Percentiles rank a stretch among this genome's conserved stretches.
phyloP scores from a whole-genome alignment of 306 rosid species.

The Quillaja saponaria region DNA sequence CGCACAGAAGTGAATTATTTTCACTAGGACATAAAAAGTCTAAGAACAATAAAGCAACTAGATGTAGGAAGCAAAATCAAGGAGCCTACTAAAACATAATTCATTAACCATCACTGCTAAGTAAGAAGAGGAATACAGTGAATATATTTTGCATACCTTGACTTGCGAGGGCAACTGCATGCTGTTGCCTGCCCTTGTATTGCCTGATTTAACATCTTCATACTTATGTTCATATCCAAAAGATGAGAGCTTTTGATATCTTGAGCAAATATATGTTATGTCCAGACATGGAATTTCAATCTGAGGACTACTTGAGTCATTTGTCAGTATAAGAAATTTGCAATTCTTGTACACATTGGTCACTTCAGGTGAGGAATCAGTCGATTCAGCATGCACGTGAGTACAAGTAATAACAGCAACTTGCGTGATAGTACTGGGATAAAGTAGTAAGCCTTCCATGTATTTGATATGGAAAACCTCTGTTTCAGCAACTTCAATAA shows the following conservation, averaged over 20 bases:
- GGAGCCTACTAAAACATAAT: too few relatives aligned
- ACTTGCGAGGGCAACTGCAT: slow-evolving; percentile 33
- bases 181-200: slow-evolving; percentile 39
- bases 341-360: slow-evolving; percentile 45
- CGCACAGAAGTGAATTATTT: too few relatives aligned
- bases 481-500: slow-evolving; percentile 52
- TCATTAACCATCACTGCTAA: too few relatives aligned
- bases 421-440: slow-evolving; percentile 74
- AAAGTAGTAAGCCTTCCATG: slow-evolving; percentile 72
- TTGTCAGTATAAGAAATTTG: slow-evolving; percentile 65
- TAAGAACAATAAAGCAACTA: background rate
- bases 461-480: slow-evolving; percentile 59
- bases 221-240: slow-evolving; percentile 44
- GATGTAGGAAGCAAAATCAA: background rate
- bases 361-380: slow-evolving; percentile 37
- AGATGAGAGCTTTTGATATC: slow-evolving; percentile 49
- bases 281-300: slow-evolving; percentile 76
- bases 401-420: slow-evolving; percentile 70
- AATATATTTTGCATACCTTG: slow-evolving; percentile 49
- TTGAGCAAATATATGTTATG: slow-evolving; percentile 54
- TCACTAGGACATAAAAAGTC: too few relatives aligned
- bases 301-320: slow-evolving; percentile 67
- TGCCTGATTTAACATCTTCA: slow-evolving; percentile 38
- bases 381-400: slow-evolving; percentile 36
- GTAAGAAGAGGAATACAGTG: background rate